phyloP scores from a whole-genome alignment of 441 rosid genomes.

The Adansonia gregorii region DNA sequence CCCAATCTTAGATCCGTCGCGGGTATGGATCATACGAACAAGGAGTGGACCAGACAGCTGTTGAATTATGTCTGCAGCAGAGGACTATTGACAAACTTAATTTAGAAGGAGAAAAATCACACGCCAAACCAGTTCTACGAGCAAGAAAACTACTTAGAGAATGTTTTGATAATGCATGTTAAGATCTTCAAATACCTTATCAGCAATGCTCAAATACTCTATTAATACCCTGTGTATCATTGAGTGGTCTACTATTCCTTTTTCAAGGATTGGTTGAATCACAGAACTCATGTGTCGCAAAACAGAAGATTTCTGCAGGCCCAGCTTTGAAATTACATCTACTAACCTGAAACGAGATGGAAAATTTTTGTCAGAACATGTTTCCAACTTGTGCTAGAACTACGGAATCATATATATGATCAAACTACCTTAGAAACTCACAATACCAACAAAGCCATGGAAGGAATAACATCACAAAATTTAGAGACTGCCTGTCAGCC shows the following conservation, averaged over 20 bases:
- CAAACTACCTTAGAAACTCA: background rate
- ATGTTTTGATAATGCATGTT: background rate
- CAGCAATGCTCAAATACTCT: conserved; percentile 83
- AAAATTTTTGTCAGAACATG: conserved; percentile 10
- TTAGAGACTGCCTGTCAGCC: background rate
- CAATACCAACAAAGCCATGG: background rate
- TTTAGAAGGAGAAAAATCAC: conserved; percentile 29
- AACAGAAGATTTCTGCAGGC: conserved; percentile 69
- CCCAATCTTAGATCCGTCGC: conserved; percentile 88
- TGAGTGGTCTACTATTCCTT: conserved; percentile 89
- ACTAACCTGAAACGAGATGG: conserved; percentile 56
- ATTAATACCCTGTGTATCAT: conserved; percentile 74
- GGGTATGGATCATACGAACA: conserved; percentile 94
- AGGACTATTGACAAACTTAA: conserved; percentile 49
- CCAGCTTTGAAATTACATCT: conserved; percentile 75
- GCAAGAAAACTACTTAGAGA: conserved; percentile 15
- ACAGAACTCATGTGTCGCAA: conserved; percentile 70
- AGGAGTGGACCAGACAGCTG: conserved; percentile 81
- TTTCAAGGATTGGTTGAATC: conserved; percentile 91
- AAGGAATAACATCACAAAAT: conserved; percentile 4
- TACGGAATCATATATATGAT: background rate
- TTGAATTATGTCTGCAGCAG: conserved; percentile 80
- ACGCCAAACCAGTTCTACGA: background rate
- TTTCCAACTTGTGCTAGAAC: background rate
- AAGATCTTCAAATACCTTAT: conserved; percentile 54